Evolutionary conservation across 2,329 filamentous ascomycete species (phyloP).

Genomic region (Ophiosphaerella korrae): DNA sequence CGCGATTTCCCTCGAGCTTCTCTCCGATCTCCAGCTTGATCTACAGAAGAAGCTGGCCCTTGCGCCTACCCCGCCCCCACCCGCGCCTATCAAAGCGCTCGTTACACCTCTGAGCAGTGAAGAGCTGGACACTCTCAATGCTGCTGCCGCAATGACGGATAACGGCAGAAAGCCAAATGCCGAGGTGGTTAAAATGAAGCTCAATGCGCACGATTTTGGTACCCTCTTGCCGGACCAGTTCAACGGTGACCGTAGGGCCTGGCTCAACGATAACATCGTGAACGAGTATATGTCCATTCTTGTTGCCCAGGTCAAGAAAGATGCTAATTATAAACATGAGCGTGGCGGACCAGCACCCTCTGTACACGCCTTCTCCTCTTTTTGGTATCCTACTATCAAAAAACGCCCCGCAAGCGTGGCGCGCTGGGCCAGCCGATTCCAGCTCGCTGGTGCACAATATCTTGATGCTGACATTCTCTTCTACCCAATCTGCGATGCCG

Average conservation of each 20-base stretch:
- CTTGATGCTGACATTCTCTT: constrained; percentile 70
- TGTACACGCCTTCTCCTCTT: constrained; percentile 67
- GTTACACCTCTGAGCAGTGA: constrained; percentile 21
- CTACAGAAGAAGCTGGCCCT: constrained; percentile 19
- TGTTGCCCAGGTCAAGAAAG: constrained; percentile 63
- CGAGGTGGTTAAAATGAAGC: constrained; percentile 35
- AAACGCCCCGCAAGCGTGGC: constrained; percentile 33
- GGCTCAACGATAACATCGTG: constrained; percentile 80
- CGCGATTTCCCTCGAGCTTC: constrained; percentile 24
- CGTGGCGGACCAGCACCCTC: constrained; percentile 62
- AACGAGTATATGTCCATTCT: constrained; percentile 69
- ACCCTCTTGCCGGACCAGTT: constrained; percentile 54
- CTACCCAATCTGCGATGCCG: constrained; percentile 67
- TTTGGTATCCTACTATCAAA: constrained; percentile 65
- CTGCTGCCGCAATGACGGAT: constrained; percentile 15
- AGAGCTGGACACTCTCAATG: constrained; percentile 20
- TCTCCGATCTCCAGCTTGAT: constrained; percentile 21
- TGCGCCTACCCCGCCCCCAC: constrained; percentile 10
- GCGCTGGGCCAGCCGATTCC: constrained; percentile 55
- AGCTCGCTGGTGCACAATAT: constrained; percentile 57
- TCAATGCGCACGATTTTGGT: constrained; percentile 66
- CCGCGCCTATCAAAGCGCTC: constrained; percentile 20
- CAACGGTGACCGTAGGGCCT: constrained; percentile 56
- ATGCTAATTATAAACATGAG: constrained; percentile 60
- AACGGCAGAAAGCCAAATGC: constrained; percentile 18